Base-by-base conservation (phyloP, 257 asterid genomes). In the Asclepias syriaca region DNA sequence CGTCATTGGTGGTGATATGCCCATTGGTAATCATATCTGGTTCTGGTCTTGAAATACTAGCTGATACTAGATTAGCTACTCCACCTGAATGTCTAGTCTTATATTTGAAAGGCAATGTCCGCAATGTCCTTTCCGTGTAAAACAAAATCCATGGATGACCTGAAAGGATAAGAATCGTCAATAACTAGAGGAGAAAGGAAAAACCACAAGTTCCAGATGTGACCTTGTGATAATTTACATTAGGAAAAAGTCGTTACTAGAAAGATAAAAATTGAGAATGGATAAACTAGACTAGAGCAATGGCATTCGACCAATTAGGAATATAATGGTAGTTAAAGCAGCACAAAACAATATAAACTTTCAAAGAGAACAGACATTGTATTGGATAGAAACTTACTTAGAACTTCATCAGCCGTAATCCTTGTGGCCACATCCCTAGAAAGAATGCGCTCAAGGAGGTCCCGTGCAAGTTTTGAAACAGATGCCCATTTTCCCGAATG, bases 61-160 rank as follows among this genome's bases (percentile, higher is more conserved):
- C 77, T 57, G 80, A 70, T 12, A 34, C 27, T 63, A 61, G 71
- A n/a, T 72, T 65, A 55, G 71, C 61, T 43, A 76, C 34, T 50
- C 80, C 82, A n/a, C 67, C 70, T n/a, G 77, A 53, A 50, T 68
- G 78, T 68, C 75, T 81, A 39, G 72, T 65, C 81, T 81, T 84
- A 7, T 75, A 71, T 77, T 77, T 84, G 74, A 71, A 24, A 46
- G 81, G 65, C 29, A 81, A 50, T 10, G 80, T 56, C 73, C 64
- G 78, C 73, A 78, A 48, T 22, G 77, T 81, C 69, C 85, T 70
- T 24, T 84, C 87, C 0, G 85, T 84, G 74, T 78, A 81, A 76
- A 84, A 84, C 54, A 77, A 69, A 58, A 84, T 84, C 87, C 87
- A 84, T 2, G 87, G 87, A 78, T 84, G 85, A 69, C 85, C 87